phyloP scores from a whole-genome alignment of 805 yeast species.

The Candida gorgasii region DNA sequence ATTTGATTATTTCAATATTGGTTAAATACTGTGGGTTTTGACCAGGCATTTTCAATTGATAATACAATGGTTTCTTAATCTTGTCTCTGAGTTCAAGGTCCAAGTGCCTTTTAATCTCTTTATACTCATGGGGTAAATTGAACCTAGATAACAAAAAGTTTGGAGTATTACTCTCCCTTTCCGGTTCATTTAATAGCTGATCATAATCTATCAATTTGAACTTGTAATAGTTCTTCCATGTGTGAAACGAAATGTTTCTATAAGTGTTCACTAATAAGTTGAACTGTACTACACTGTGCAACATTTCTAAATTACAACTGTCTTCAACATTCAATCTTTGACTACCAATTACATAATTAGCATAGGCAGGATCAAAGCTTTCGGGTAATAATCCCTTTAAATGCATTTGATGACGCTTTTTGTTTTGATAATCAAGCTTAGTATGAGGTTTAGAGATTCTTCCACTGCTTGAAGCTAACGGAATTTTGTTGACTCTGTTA shows the following conservation, averaged over 20 bases:
- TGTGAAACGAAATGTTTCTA: slow-evolving; percentile 38
- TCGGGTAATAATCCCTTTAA: slow-evolving; percentile 43
- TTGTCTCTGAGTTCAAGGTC: slow-evolving; percentile 36
- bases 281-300: slow-evolving; percentile 44
- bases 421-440: slow-evolving; percentile 18
- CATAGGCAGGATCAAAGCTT: slow-evolving; percentile 29
- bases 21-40: slow-evolving; percentile 34
- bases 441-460: slow-evolving; percentile 19
- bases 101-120: slow-evolving; percentile 31
- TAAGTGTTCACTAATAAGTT: slow-evolving; percentile 41
- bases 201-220: slow-evolving; percentile 43
- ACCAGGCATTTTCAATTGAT: slow-evolving; percentile 32
- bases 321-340: slow-evolving; percentile 38
- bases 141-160: slow-evolving; percentile 25
- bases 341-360: slow-evolving; percentile 27
- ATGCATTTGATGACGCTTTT: slow-evolving; percentile 21
- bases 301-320: slow-evolving; percentile 40
- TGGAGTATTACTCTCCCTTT: slow-evolving; percentile 12
- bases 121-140: slow-evolving; percentile 33
- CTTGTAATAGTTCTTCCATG: slow-evolving; percentile 40
- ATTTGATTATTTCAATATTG: slow-evolving; percentile 39
- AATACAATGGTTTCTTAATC: slow-evolving; percentile 38
- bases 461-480: slow-evolving; percentile 7
- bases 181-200: slow-evolving; percentile 21
- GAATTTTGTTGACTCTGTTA: slow-evolving; percentile 39